These are phyloP conservation scores for Alternaria sp. DNA, from an alignment of 2,329 filamentous ascomycete species.

Conservation along the genomic window DNA sequence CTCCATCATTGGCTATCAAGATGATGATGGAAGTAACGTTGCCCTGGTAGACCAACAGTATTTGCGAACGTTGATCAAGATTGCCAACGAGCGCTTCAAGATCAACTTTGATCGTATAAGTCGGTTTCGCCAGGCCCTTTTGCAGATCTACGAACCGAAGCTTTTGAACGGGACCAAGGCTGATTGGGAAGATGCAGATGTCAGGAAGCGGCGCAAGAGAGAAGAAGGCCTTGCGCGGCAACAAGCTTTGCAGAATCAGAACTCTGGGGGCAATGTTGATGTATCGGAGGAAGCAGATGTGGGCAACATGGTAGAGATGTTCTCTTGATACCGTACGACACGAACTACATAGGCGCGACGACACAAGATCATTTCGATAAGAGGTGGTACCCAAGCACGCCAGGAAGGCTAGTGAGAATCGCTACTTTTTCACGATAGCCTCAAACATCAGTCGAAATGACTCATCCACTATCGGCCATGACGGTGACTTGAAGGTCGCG, in stretches of 20 bases:
- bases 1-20: slow-evolving; percentile 74
- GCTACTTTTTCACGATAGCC: neutral
- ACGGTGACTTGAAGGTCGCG: neutral
- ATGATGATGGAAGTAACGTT: slow-evolving; percentile 52
- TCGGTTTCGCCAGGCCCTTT: slow-evolving; percentile 67
- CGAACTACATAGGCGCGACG: neutral
- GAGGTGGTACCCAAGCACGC: neutral
- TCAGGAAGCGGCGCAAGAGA: slow-evolving; percentile 52
- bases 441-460: neutral
- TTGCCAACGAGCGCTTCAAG: slow-evolving; percentile 78
- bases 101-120: slow-evolving; percentile 74
- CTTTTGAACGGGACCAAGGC: slow-evolving; percentile 18
- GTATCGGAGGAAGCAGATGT: neutral
- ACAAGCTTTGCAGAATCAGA: slow-evolving; percentile 43
- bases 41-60: slow-evolving; percentile 70
- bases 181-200: slow-evolving; percentile 54
- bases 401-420: neutral
- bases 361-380: neutral
- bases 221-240: slow-evolving; percentile 61
- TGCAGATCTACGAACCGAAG: slow-evolving; percentile 31
- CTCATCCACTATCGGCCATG: neutral
- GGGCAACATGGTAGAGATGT: slow-evolving; percentile 2
- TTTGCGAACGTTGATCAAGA: slow-evolving; percentile 70
- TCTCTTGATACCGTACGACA: neutral
- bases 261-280: neutral